Conservation (phyloP, 371 early-diverging fungal species). For the Mucor circinelloides region DNA sequence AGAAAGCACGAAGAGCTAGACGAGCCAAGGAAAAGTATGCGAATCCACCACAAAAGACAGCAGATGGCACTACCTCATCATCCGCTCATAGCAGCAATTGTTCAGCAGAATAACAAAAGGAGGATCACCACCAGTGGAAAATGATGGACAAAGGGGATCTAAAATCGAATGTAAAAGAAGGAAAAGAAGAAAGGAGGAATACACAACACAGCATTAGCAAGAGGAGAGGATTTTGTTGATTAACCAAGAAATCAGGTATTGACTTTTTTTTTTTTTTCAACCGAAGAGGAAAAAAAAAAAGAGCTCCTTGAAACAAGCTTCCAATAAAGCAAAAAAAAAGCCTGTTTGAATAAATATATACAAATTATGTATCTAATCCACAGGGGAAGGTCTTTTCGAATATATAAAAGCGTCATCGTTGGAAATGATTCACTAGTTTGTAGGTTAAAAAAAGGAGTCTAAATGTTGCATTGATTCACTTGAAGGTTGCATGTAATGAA, state of each 20-base stretch:
- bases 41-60: neutral
- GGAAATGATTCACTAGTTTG: neutral
- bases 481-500: neutral
- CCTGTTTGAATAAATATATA: neutral
- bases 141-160: neutral
- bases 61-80: neutral
- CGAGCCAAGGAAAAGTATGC: slow-evolving; percentile 50
- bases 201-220: neutral
- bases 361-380: neutral
- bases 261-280: neutral
- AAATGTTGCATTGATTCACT: neutral
- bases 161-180: neutral
- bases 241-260: neutral
- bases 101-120: neutral
- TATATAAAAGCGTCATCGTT: neutral
- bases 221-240: neutral
- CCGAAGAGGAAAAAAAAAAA: too few species aligned
- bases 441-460: neutral
- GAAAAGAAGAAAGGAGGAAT: neutral
- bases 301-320: neutral
- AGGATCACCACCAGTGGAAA: neutral
- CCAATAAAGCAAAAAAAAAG: neutral
- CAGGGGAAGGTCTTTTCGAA: neutral
- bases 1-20: slow-evolving; percentile 62
- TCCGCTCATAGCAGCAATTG: neutral